These are phyloP conservation scores for Mycena venus DNA, from an alignment of 768 basidiomycete genomes.

Conservation along the genomic window DNA sequence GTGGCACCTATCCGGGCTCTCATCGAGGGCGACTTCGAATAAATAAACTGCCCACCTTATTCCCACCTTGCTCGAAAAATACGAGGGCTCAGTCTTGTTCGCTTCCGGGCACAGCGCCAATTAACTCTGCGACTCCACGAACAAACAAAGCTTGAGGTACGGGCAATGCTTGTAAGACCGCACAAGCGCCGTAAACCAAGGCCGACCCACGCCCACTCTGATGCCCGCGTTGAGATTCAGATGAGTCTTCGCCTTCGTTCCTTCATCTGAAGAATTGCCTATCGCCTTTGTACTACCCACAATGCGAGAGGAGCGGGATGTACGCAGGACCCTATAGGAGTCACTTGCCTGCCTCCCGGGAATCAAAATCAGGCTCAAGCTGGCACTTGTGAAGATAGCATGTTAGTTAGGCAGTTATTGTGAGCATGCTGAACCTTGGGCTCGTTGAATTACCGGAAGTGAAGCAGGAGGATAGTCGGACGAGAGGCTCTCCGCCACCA, in stretches of 20 bases:
- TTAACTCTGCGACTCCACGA: slow-evolving; percentile 9
- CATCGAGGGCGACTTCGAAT: slow-evolving; percentile 2
- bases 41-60: background rate
- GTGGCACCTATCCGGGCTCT: slow-evolving; percentile 3
- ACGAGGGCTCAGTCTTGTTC: background rate
- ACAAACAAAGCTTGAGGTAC: slow-evolving; percentile 1
- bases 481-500: background rate
- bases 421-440: background rate
- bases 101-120: slow-evolving; percentile 9
- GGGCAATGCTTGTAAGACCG: background rate
- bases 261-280: background rate
- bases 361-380: slow-evolving; percentile 14
- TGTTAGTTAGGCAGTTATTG: background rate
- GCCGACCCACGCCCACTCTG: slow-evolving; percentile 16
- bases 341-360: background rate
- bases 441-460: background rate
- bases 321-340: background rate
- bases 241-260: slow-evolving; percentile 17
- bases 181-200: background rate
- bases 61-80: slow-evolving; percentile 1
- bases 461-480: background rate
- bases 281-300: background rate
- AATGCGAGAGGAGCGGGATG: slow-evolving; percentile 22
- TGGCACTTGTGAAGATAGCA: background rate
- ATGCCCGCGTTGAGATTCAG: slow-evolving; percentile 12